A percentile compares a stretch with the other conserved stretches of the same genome.
phyloP scores from a whole-genome alignment of 2,329 filamentous ascomycete species.

The Aquanectria penicillioides region DNA sequence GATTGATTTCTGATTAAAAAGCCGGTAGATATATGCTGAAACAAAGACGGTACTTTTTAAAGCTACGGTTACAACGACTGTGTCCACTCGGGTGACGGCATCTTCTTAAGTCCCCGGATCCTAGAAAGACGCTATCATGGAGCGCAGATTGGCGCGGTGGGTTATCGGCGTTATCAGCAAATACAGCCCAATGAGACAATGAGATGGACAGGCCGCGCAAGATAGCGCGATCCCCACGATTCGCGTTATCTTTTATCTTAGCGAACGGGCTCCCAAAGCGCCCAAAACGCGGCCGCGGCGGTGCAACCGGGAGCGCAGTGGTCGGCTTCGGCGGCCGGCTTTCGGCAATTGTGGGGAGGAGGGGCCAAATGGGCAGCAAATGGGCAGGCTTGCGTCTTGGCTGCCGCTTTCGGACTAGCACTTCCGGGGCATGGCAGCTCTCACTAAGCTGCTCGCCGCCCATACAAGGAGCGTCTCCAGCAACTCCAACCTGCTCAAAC shows the following conservation, averaged over 20 bases:
- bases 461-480: conserved; percentile 7
- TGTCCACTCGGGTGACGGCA: too few species aligned
- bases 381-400: conserved; percentile 47
- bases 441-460: neutral
- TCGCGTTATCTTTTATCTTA: neutral
- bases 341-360: conserved; percentile 23
- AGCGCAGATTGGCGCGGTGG: neutral
- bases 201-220: too few species aligned
- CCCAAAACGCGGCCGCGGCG: neutral
- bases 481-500: neutral
- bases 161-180: neutral
- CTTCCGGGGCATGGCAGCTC: too few species aligned
- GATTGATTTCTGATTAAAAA: too few species aligned
- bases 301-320: neutral
- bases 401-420: conserved; percentile 45
- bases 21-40: too few species aligned
- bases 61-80: too few species aligned
- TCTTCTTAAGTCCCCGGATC: too few species aligned
- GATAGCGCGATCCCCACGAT: too few species aligned
- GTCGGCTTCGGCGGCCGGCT: conserved; percentile 11
- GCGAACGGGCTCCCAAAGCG: neutral
- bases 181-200: too few species aligned
- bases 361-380: too few species aligned
- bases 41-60: too few species aligned
- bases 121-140: neutral